These are phyloP conservation scores for Pezicula neosporulosa DNA, from an alignment of 2,329 filamentous ascomycete genomes.

Conservation along the genomic window DNA sequence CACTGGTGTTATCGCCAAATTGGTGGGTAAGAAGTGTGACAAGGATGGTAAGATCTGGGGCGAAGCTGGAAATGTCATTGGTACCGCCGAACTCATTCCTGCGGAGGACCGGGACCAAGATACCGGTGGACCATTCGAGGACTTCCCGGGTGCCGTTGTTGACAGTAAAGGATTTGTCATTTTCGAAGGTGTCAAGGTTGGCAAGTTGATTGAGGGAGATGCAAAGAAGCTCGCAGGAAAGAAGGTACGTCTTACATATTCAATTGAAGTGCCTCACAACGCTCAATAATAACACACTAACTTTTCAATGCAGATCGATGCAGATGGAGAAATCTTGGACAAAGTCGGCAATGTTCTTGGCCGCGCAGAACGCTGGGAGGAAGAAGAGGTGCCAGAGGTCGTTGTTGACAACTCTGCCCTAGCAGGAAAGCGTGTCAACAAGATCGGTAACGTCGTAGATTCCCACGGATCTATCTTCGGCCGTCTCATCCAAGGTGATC, in stretches of 20 bases:
- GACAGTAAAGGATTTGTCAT: conserved; percentile 50
- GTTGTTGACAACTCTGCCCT: conserved; percentile 56
- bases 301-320: conserved; percentile 40
- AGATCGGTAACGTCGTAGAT: conserved; percentile 61
- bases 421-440: conserved; percentile 70
- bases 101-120: conserved; percentile 46
- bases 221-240: conserved; percentile 61
- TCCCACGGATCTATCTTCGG: conserved; percentile 53
- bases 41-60: conserved; percentile 69
- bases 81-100: conserved; percentile 62
- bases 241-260: conserved; percentile 29
- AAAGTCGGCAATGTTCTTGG: conserved; percentile 65
- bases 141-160: conserved; percentile 52
- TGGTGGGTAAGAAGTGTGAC: conserved; percentile 62
- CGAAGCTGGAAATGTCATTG: conserved; percentile 65
- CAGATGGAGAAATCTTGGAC: conserved; percentile 67
- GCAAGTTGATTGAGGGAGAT: conserved; percentile 62
- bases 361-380: conserved; percentile 66
- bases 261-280: no score
- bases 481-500: conserved; percentile 63
- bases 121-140: conserved; percentile 51
- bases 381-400: conserved; percentile 40
- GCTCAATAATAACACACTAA: no score
- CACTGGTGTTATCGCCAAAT: conserved; percentile 59
- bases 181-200: conserved; percentile 50